Percentiles rank a stretch among this genome's conserved stretches.
Conservation (phyloP, 73 alveolate species). For the Symbiodinium natans region DNA sequence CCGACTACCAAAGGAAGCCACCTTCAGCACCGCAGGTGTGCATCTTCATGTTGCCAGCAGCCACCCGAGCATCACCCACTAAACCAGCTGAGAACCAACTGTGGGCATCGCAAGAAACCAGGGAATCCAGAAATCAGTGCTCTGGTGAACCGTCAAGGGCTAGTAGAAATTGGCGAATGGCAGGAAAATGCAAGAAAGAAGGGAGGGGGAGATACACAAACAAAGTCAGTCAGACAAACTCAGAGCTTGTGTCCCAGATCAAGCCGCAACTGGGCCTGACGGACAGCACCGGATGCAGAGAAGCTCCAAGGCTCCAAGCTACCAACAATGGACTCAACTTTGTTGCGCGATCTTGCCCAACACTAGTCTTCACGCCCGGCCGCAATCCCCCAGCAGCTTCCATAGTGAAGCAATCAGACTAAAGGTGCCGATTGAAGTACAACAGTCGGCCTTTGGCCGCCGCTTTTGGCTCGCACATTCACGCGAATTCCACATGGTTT, state of each 20-base stretch:
- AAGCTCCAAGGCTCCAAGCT: too few relatives aligned
- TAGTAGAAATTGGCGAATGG: too few relatives aligned
- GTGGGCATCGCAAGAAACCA: neutral
- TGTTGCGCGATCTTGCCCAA: neutral
- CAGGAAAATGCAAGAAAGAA: neutral
- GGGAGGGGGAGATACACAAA: too few relatives aligned
- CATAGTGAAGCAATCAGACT: neutral
- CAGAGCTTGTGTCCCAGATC: too few relatives aligned
- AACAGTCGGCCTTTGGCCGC: conserved; percentile 22
- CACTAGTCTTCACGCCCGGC: neutral
- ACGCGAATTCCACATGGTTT: neutral
- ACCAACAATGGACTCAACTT: too few relatives aligned
- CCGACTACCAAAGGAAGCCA: neutral
- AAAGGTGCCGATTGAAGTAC: neutral
- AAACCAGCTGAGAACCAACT: conserved; percentile 1
- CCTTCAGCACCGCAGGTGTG: neutral
- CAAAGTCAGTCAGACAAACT: too few relatives aligned
- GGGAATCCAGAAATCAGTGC: too few relatives aligned
- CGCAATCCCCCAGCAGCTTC: neutral
- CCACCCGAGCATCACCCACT: neutral
- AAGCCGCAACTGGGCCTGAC: too few relatives aligned
- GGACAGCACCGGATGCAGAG: too few relatives aligned
- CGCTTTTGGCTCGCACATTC: neutral
- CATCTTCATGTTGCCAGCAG: neutral
- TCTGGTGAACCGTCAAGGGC: too few relatives aligned